These are phyloP conservation scores for Geotrichum bryndzae DNA, from an alignment of 1,139 yeast species.

Conservation along the genomic window DNA sequence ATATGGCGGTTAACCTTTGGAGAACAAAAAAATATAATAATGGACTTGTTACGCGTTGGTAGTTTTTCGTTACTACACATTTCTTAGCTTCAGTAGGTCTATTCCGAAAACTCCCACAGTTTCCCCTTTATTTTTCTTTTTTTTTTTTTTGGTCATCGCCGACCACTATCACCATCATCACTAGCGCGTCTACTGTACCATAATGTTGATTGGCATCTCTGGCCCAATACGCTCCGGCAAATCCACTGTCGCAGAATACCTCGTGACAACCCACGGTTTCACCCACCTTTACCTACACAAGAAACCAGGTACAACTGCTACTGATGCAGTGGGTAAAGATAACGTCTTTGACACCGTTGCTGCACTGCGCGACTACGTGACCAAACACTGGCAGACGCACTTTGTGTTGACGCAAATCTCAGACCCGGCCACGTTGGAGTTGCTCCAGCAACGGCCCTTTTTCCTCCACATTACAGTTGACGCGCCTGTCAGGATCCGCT, in stretches of 20 bases:
- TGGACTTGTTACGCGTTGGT: too few relatives aligned
- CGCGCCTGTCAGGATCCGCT: slow-evolving; percentile 58
- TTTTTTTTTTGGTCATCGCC: background rate
- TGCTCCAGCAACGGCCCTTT: slow-evolving; percentile 70
- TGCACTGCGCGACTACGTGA: slow-evolving; percentile 55
- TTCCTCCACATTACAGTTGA: slow-evolving; percentile 76
- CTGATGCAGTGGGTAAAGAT: slow-evolving; percentile 2
- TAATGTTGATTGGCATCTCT: slow-evolving; percentile 1
- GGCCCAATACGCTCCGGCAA: slow-evolving; percentile 51
- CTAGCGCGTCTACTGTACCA: background rate
- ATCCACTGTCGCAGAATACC: slow-evolving; percentile 55
- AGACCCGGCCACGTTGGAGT: slow-evolving; percentile 42
- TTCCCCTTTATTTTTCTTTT: background rate
- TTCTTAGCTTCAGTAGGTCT: too few relatives aligned
- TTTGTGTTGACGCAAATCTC: slow-evolving; percentile 55
- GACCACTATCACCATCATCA: background rate
- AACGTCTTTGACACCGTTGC: slow-evolving; percentile 35
- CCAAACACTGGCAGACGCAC: slow-evolving; percentile 60
- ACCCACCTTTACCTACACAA: slow-evolving; percentile 27
- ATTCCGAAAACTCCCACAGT: too few relatives aligned
- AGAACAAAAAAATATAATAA: too few relatives aligned
- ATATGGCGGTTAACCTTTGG: too few relatives aligned
- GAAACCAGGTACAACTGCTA: slow-evolving; percentile 22
- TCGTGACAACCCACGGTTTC: slow-evolving; percentile 52
- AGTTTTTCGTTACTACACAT: too few relatives aligned